Conservation (phyloP, 768 basidiomycete species). For the Phaffia australis region DNA sequence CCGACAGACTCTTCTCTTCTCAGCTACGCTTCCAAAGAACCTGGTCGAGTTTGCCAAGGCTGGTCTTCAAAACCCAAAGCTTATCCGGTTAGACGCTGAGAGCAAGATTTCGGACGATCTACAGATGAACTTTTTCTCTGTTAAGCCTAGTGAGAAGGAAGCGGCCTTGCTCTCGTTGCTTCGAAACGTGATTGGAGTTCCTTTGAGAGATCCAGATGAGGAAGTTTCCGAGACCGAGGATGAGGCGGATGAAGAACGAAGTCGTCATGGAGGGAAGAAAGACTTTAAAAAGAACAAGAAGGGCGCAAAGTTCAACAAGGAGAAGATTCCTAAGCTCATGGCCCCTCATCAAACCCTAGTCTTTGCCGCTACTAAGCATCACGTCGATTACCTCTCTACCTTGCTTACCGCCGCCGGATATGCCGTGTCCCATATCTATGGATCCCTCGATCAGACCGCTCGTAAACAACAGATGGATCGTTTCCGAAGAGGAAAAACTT, state of each 20-base stretch:
- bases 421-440: slow-evolving; percentile 85
- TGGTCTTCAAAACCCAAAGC: slow-evolving; percentile 75
- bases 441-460: slow-evolving; percentile 83
- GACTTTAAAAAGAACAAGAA: slow-evolving; percentile 46
- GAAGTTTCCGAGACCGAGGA: slow-evolving; percentile 26
- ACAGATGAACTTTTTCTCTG: slow-evolving; percentile 84
- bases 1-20: slow-evolving; percentile 89
- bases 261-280: slow-evolving; percentile 44
- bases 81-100: slow-evolving; percentile 91
- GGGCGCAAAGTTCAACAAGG: slow-evolving; percentile 42
- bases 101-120: slow-evolving; percentile 90
- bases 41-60: slow-evolving; percentile 98
- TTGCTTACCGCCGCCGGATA: slow-evolving; percentile 73
- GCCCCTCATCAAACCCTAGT: slow-evolving; percentile 84
- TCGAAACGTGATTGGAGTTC: slow-evolving; percentile 76
- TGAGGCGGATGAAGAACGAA: slow-evolving; percentile 27
- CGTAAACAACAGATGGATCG: slow-evolving; percentile 80
- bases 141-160: slow-evolving; percentile 88
- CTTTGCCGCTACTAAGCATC: slow-evolving; percentile 94
- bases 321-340: slow-evolving; percentile 37
- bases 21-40: slow-evolving; percentile 88
- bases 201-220: slow-evolving; percentile 26
- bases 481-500: slow-evolving; percentile 69
- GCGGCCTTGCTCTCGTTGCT: slow-evolving; percentile 74
- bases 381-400: slow-evolving; percentile 82